phyloP scores from a whole-genome alignment of 192 early-diverging fungal genomes.

The Coemansia sp. region DNA sequence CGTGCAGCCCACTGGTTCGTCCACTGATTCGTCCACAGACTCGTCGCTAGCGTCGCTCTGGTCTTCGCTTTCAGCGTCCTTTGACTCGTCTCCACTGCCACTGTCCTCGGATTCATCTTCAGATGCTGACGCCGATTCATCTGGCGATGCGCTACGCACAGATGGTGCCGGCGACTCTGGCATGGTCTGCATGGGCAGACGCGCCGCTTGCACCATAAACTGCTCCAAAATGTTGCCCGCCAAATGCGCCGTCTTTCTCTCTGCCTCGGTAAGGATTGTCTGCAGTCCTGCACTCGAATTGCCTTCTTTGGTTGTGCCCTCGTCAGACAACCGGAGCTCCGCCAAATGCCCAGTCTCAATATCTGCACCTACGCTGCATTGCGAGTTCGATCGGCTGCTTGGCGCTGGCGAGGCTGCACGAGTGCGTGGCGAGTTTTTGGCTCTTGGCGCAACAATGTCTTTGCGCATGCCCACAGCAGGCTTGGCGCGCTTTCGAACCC shows the following conservation, averaged over 20 bases:
- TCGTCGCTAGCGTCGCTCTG: constrained; percentile 4
- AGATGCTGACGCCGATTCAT: background rate
- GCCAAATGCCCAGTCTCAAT: background rate
- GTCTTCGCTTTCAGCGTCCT: background rate
- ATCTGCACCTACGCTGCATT: background rate
- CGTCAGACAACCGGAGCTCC: background rate
- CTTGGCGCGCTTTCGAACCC: constrained; percentile 9
- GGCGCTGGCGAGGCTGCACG: constrained; percentile 4
- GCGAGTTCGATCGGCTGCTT: constrained; percentile 4
- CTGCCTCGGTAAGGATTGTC: constrained; percentile 12
- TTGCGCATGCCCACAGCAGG: background rate
- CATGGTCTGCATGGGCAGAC: constrained; percentile 15
- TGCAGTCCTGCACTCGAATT: constrained; percentile 7
- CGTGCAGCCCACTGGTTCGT: background rate
- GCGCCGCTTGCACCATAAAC: constrained; percentile 35
- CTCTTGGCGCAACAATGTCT: background rate
- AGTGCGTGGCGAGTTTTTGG: constrained; percentile 1
- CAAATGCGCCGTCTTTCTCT: constrained; percentile 17
- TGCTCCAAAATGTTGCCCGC: constrained; percentile 45
- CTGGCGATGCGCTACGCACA: background rate
- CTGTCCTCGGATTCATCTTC: background rate
- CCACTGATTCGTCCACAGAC: background rate
- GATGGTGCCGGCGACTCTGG: background rate
- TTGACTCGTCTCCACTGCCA: background rate
- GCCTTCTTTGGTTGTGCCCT: background rate